A percentile compares a stretch with the other conserved stretches of the same genome.
Conservation (phyloP, 208 protist species). For the Acanthamoeba triangularis region DNA sequence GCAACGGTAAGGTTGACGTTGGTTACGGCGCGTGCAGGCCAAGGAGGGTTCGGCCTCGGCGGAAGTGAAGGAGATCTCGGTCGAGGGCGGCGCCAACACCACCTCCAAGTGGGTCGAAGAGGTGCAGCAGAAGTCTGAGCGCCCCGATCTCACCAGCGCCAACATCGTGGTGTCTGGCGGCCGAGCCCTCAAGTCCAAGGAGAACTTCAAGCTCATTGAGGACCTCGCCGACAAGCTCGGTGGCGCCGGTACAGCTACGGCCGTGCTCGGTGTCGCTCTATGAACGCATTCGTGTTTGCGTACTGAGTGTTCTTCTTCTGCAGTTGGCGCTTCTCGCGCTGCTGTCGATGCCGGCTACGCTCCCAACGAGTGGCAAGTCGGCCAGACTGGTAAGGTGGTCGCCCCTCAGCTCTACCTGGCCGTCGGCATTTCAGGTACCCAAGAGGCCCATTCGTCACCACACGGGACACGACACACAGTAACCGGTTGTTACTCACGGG, state of each 20-base stretch:
- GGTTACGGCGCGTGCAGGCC: not conserved
- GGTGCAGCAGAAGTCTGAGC: slow-evolving; percentile 90
- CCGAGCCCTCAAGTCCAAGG: slow-evolving; percentile 97
- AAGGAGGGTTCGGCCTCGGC: slow-evolving; percentile 26
- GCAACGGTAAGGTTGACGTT: too few relatives aligned
- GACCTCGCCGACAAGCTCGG: slow-evolving; percentile 96
- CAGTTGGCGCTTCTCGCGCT: slow-evolving; percentile 97
- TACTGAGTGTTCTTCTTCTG: not conserved
- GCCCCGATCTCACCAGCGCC: slow-evolving; percentile 96
- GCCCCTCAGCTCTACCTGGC: slow-evolving; percentile 99
- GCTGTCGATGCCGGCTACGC: slow-evolving; percentile 96
- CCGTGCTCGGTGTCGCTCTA: not conserved
- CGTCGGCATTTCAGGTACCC: slow-evolving; percentile 93
- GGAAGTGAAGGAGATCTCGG: slow-evolving; percentile 74
- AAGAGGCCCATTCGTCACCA: not conserved
- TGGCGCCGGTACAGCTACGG: slow-evolving; percentile 90
- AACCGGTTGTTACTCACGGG: not conserved
- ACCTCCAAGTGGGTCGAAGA: slow-evolving; percentile 86
- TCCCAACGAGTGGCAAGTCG: slow-evolving; percentile 97
- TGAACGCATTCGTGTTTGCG: not conserved
- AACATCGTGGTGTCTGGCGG: slow-evolving; percentile 96
- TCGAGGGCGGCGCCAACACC: slow-evolving; percentile 52
- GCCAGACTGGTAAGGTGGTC: slow-evolving; percentile 99
- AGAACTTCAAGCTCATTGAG: slow-evolving; percentile 99
- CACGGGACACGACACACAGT: too few relatives aligned